Evolutionary conservation across 257 asterid genomes (phyloP), one percentile per base, ranked within the genome.

Genomic region (Capsicum pubescens): DNA sequence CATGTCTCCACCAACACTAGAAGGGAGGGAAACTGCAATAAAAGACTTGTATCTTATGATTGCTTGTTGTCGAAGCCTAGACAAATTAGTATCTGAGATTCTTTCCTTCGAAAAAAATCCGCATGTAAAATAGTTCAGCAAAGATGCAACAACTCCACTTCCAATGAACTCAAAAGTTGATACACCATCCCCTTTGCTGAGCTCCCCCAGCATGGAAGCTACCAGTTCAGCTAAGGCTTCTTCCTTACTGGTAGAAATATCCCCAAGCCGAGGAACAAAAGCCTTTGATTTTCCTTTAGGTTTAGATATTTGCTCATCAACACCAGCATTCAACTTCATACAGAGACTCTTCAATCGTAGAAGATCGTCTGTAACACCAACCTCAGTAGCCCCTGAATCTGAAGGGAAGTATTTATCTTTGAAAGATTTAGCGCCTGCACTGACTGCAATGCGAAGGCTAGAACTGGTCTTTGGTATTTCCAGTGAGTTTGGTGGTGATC

Each of bases 151-250:
- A 69, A 89, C 99, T 59, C 99, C 99, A 85, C 99, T 95, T 83
- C 99, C 98, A 79, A 94, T 94, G 79, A 97, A 97, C 90, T 97
- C 99, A 84, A 95, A 97, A 66, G 99, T 95, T 58, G 99, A 97
- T 52, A 97, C 99, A 39, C 99, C 98, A n/a, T 94, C 99, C 59
- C 92, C 99, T 88, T 90, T 91, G 91, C 95, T 86, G 72, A 97
- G 97, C 91, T 97, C 99, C 85, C 84, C 87, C 90, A 97, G 85
- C 88, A 97, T 91, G 91, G 93, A 98, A 86, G 90, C 84, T 85
- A 95, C 87, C 69, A 94, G 93, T 81, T 89, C 94, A 85, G 90
- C 90, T 90, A 95, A 88, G 79, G 88, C 87, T 70, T 92, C 97
- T 87, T 95, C 99, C 82, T 91, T 89, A 85, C 90, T 82, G 80